Percentiles rank a stretch among this genome's conserved stretches.
Evolutionary conservation across 331 rosid genomes (phyloP).

Genomic region (Pyrus hybrid): DNA sequence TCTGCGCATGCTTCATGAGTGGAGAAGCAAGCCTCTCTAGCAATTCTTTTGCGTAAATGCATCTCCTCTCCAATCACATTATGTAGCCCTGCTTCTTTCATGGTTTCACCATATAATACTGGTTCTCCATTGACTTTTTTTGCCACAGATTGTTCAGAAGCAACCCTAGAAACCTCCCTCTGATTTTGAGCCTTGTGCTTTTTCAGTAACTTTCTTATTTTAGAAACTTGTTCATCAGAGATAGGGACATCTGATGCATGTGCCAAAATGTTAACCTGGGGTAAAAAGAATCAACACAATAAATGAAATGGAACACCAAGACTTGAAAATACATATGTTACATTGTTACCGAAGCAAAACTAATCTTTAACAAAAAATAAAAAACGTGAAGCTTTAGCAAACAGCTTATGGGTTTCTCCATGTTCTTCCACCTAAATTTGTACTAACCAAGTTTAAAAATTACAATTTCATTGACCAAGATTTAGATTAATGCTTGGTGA

Average conservation of each 20-base stretch:
- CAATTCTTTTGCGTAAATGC: conserved; percentile 52
- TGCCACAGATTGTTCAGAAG: conserved; percentile 26
- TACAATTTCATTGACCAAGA: background rate
- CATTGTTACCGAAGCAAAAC: background rate
- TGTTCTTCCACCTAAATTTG: background rate
- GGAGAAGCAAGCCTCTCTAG: conserved; percentile 43
- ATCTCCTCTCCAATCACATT: conserved; percentile 38
- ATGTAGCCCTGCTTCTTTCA: conserved; percentile 21
- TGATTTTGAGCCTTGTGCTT: conserved; percentile 50
- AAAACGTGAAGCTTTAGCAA: background rate
- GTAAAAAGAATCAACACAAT: conserved; percentile 10
- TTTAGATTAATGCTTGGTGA: conserved; percentile 1
- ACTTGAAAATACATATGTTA: background rate
- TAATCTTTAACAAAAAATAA: background rate
- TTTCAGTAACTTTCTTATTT: conserved; percentile 65
- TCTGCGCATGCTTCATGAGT: conserved; percentile 13
- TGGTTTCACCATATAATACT: conserved; percentile 26
- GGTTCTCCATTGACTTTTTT: conserved; percentile 28
- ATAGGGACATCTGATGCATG: conserved; percentile 62
- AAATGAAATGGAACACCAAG: conserved; percentile 11
- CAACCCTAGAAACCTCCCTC: conserved; percentile 32
- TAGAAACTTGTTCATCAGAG: conserved; percentile 64
- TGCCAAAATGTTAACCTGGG: conserved; percentile 89
- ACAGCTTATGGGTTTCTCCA: background rate
- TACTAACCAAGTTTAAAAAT: background rate